Evolutionary conservation across 306 rosid genomes (phyloP), one percentile per base, ranked within the genome.

Genomic region (Prosopis cineraria): DNA sequence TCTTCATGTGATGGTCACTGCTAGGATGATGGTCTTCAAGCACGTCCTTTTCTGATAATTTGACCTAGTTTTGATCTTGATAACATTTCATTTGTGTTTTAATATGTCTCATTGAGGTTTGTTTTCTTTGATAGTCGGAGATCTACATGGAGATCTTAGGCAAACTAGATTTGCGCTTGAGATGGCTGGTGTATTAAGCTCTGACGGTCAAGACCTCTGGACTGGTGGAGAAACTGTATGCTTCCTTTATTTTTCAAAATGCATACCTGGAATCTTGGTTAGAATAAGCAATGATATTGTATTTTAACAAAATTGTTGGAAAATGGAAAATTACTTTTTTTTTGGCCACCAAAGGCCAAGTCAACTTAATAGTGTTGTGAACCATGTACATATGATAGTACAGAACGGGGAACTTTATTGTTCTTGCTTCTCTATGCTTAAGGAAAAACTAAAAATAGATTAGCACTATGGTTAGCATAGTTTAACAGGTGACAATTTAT

Each of bases 61-160:
- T 34, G 70, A 65, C 47, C 59, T 77, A 17, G 44, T 75, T 75
- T 63, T 29, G 7, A 41, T 79, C 47, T 44, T 44, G 22, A 31
- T 58, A 5, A 6, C 67, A 43, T 80, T 3, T 39, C 30, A 8
- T 68, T 3, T 67, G 10, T 39, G 52, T 56, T 60, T 60, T 73
- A 40, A 3, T 56, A 70, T 72, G 72, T 33, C 47, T 79, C 20
- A 48, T 59, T 71, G 74, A 70, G 59, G 62, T 76, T 50, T 36
- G 12, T 53, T 79, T 76, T 79, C 68, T 40, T 81, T 13, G 44
- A 64, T 50, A 95, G 98, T 95, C 85, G 98, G 99, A 69, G 98
- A 95, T 87, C 84, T 95, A 76, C 99, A 95, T 88, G 98, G 99
- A 60, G 99, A 95, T 82, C 92, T 95, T 71, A 82, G 82, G 66